Evolutionary conservation across 352 stramenopile genomes (phyloP).

Genomic region (Phytophthora aleatoria): DNA sequence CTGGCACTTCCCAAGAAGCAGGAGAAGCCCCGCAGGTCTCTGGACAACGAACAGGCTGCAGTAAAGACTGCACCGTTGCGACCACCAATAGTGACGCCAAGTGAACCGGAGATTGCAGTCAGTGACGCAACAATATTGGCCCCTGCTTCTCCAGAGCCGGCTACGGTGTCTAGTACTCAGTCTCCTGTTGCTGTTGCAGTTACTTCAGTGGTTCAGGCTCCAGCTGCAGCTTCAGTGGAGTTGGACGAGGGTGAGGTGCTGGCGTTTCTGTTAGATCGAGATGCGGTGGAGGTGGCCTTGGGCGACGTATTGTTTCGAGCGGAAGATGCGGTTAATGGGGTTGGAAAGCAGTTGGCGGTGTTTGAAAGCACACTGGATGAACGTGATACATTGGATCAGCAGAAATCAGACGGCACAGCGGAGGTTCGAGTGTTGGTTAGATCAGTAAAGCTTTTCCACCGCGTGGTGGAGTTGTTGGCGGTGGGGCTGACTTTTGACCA

Average conservation of each 20-base stretch:
- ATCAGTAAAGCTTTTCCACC: constrained; percentile 13
- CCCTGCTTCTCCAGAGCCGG: constrained; percentile 1
- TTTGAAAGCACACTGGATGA: constrained; percentile 31
- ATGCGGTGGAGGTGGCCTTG: constrained; percentile 26
- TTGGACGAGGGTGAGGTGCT: not conserved
- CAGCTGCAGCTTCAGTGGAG: constrained; percentile 1
- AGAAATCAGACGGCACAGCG: constrained; percentile 25
- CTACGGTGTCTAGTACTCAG: too few relatives aligned
- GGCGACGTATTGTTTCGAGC: constrained; percentile 12
- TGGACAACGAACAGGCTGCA: not conserved
- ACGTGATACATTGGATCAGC: constrained; percentile 14
- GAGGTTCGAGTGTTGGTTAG: constrained; percentile 23
- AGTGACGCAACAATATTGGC: not conserved
- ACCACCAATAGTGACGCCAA: not conserved
- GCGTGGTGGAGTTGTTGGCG: constrained; percentile 22
- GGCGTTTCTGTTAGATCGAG: constrained; percentile 30
- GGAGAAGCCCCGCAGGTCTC: not conserved
- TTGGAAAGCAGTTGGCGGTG: not conserved
- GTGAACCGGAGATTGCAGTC: not conserved
- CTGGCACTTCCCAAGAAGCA: constrained; percentile 2
- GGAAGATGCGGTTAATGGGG: constrained; percentile 7
- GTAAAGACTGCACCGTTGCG: not conserved
- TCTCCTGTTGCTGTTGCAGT: constrained; percentile 4
- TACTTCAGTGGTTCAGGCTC: not conserved
- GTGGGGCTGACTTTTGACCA: constrained; percentile 30